phyloP scores from a whole-genome alignment of 169 alveolate species.

The Besnoitia besnoiti region DNA sequence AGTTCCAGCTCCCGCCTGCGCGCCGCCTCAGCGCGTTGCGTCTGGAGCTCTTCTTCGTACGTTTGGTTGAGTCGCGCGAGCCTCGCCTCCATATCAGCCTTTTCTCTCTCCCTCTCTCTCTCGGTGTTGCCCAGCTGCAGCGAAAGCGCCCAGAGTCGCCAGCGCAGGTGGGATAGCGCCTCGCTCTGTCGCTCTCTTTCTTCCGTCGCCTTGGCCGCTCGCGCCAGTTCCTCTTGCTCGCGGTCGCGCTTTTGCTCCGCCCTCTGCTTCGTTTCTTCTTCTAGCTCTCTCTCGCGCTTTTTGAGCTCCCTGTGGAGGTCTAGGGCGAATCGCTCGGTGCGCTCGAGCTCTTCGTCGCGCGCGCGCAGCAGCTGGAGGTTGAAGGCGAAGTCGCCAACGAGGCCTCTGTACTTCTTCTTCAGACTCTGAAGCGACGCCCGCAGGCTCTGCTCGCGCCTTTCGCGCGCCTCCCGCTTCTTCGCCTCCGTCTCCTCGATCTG shows the following conservation, averaged over 20 bases:
- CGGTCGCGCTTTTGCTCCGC: neutral
- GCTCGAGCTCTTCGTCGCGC: neutral
- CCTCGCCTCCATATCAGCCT: neutral
- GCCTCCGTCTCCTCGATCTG: neutral
- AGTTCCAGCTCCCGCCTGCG: neutral
- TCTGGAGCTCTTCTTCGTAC: neutral
- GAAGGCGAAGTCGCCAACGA: slow-evolving; percentile 1
- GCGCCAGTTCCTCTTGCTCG: neutral
- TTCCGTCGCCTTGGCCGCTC: neutral
- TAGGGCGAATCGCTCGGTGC: neutral
- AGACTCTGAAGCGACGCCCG: neutral
- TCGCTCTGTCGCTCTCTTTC: neutral
- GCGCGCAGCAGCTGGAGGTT: neutral
- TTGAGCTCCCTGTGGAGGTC: neutral
- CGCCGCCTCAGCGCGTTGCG: neutral
- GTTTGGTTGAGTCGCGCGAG: neutral
- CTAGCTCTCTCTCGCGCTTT: neutral
- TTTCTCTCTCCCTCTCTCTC: neutral
- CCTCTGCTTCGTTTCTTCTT: neutral
- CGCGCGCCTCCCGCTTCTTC: neutral
- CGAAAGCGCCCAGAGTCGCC: neutral
- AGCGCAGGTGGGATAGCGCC: neutral
- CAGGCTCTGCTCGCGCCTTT: neutral
- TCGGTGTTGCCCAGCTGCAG: neutral
- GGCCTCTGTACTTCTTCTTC: neutral